These are phyloP conservation scores for Toxicodendron radicans DNA, from an alignment of 345 rosid genomes.

Conservation along the genomic window DNA sequence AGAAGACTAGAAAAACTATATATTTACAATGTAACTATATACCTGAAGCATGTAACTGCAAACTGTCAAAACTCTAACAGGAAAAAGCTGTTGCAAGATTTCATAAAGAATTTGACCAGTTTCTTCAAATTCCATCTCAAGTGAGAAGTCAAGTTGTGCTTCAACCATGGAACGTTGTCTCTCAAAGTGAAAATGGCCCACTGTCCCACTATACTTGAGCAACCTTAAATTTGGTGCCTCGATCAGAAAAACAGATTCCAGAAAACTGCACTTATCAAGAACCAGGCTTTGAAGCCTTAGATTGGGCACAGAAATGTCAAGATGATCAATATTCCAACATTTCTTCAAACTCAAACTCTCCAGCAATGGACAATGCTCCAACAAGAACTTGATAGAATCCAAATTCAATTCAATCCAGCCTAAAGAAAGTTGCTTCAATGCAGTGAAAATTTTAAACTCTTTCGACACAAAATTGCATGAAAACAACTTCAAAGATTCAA, in stretches of 20 bases:
- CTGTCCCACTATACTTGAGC: constrained; percentile 34
- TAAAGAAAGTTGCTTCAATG: constrained; percentile 31
- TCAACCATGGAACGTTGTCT: constrained; percentile 15
- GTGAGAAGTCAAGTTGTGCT: constrained; percentile 39
- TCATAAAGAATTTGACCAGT: constrained; percentile 19
- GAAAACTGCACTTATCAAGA: constrained; percentile 32
- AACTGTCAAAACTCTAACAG: constrained; percentile 22
- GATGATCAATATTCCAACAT: constrained; percentile 33
- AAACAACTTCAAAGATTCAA: constrained; percentile 33
- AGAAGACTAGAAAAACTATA: neutral
- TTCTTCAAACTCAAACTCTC: constrained; percentile 33
- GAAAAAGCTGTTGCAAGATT: constrained; percentile 20
- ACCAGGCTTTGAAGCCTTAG: constrained; percentile 23
- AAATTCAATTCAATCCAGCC: constrained; percentile 35
- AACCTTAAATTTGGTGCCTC: constrained; percentile 26
- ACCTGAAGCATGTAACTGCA: too few relatives aligned
- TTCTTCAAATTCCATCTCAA: constrained; percentile 23
- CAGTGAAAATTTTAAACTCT: constrained; percentile 7
- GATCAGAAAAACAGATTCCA: neutral
- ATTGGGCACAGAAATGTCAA: neutral
- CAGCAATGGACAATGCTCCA: constrained; percentile 28
- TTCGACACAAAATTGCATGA: constrained; percentile 26
- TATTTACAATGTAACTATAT: too few relatives aligned
- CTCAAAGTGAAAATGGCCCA: constrained; percentile 17
- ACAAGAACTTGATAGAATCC: neutral